Evolutionary conservation across 345 rosid species (phyloP), one percentile per base, ranked within the genome.

Genomic region (Acer negundo): DNA sequence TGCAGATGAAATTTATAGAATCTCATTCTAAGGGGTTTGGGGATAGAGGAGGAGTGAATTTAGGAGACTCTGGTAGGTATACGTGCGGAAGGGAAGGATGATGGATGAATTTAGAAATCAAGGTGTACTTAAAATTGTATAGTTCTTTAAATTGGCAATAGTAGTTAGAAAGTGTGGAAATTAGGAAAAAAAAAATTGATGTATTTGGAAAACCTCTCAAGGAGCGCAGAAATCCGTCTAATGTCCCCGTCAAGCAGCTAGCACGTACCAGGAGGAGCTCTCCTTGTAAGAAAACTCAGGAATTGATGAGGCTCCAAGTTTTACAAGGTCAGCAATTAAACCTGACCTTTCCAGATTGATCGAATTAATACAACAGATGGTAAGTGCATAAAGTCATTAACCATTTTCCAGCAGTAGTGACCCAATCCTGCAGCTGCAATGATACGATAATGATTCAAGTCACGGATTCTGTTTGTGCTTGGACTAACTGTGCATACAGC

Each of bases 401-500:
- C 55, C 16, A 15, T 49, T 49, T 49, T 15, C 11, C 23, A 66
- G 1, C 62, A 0, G 13, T 22, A 55, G 44, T 4, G n/a, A 13
- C n/a, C 6, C 56, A 31, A 46, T 51, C 55, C 16, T 26, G 53
- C 7, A 16, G 61, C 20, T 23, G 46, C 20, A 42, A 2, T 23
- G 59, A 56, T 26, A 58, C 53, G 1, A 26, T 74, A 61, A 13
- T 31, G 19, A 77, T 46, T 83, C 82, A 79, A 61, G 62, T 73
- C 81, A 77, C 61, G 73, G 62, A 59, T 69, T 80, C 74, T 10
- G 64, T 69, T 70, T 84, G 89, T 66, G 67, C 22, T 64, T 67
- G 72, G 62, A 81, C 42, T 73, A 87, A 51, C 42, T 55, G 75
- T 1, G 84, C 74, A 62, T 87, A 87, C 61, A 81, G 20, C 47